phyloP scores from a whole-genome alignment of 2,329 filamentous ascomycete genomes.

The Arthrinium phaeospermum region DNA sequence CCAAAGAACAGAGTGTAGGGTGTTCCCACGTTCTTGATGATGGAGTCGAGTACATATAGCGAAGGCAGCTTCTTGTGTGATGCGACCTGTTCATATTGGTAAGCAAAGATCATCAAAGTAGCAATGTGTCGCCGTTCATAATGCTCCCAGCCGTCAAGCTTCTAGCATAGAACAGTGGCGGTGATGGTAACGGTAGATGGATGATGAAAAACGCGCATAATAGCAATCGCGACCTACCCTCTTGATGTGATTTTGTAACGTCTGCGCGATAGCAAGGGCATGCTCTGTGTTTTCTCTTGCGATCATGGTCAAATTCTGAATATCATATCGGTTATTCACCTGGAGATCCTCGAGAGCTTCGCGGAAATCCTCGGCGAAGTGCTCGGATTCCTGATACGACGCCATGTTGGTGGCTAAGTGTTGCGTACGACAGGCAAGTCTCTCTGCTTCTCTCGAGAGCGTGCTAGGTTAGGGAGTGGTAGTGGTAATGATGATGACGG shows the following conservation, averaged over 20 bases:
- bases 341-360: conserved; percentile 91
- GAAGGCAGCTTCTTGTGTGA: conserved; percentile 90
- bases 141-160: neutral
- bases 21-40: conserved; percentile 98
- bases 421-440: conserved; percentile 23
- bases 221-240: conserved; percentile 70
- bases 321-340: conserved; percentile 91
- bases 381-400: conserved; percentile 66
- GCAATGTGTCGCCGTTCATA: neutral
- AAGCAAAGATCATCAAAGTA: conserved; percentile 39
- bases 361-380: conserved; percentile 94
- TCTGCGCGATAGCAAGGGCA: conserved; percentile 89
- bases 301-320: conserved; percentile 96
- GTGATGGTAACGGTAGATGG: neutral
- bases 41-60: conserved; percentile 97
- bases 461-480: conserved; percentile 22
- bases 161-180: neutral
- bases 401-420: conserved; percentile 46
- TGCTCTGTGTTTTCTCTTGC: conserved; percentile 97
- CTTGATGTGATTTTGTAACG: conserved; percentile 90
- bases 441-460: conserved; percentile 16
- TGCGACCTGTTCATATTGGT: conserved; percentile 67
- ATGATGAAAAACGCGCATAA: neutral
- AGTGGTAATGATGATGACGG: neutral
- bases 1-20: conserved; percentile 96